Percentiles rank a stretch among this genome's conserved stretches.
phyloP scores from a whole-genome alignment of 2,329 filamentous ascomycete genomes.

The Talaromyces rugulosus region DNA sequence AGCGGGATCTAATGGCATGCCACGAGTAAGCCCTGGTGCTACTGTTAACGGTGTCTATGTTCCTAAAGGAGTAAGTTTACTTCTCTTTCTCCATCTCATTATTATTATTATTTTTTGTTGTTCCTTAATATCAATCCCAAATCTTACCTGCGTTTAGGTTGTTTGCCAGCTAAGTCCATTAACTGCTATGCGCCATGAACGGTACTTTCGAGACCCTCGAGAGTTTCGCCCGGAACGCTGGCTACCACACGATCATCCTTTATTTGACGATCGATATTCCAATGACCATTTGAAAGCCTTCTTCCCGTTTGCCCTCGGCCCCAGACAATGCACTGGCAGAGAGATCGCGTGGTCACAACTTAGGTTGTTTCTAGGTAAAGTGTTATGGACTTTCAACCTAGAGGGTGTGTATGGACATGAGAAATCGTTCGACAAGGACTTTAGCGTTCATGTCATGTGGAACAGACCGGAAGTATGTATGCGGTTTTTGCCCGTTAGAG shows the following conservation, averaged over 20 bases:
- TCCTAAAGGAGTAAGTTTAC: not conserved
- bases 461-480: not conserved
- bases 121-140: too few species aligned
- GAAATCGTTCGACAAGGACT: not conserved
- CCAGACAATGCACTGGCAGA: not conserved
- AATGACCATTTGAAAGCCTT: constrained; percentile 2
- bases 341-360: not conserved
- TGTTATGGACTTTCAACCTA: not conserved
- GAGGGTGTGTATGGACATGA: not conserved
- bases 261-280: not conserved
- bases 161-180: not conserved
- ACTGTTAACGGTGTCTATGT: not conserved
- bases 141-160: not conserved
- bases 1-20: not conserved
- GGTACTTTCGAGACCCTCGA: not conserved
- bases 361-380: not conserved
- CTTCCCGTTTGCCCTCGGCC: constrained; percentile 1
- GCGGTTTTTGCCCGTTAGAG: not conserved
- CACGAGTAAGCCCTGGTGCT: not conserved
- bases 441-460: constrained; percentile 1
- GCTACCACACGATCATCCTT: not conserved
- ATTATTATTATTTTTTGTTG: not conserved
- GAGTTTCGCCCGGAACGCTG: constrained; percentile 3
- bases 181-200: not conserved
- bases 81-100: not conserved